A percentile compares a stretch with the other conserved stretches of the same genome.
Conservation (phyloP, 768 basidiomycete species). For the Dictyophora rubrovolvata region DNA sequence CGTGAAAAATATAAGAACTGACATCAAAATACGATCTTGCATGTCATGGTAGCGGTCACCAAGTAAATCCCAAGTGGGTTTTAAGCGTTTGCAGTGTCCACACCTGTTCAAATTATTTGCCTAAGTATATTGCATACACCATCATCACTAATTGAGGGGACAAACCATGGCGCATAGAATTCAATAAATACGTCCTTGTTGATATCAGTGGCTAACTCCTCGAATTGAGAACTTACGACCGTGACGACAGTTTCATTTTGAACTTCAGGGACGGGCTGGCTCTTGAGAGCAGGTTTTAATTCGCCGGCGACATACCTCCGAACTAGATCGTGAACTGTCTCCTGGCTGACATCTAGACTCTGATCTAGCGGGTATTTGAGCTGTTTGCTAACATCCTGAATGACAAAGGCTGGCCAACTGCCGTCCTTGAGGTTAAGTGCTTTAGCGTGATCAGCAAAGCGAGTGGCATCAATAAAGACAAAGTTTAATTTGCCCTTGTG, state of each 20-base stretch:
- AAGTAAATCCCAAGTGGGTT: constrained; percentile 86
- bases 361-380: constrained; percentile 87
- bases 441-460: constrained; percentile 93
- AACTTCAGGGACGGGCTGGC: constrained; percentile 69
- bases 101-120: constrained; percentile 40
- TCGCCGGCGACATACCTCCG: constrained; percentile 59
- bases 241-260: constrained; percentile 78
- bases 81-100: constrained; percentile 94
- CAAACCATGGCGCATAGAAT: constrained; percentile 94
- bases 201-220: constrained; percentile 76
- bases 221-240: constrained; percentile 84
- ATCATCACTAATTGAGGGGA: constrained; percentile 13
- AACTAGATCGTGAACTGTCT: constrained; percentile 49
- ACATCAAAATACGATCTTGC: constrained; percentile 76
- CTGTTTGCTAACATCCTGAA: constrained; percentile 77
- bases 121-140: background rate
- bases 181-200: constrained; percentile 92
- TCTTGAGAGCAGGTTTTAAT: constrained; percentile 80
- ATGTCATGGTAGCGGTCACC: constrained; percentile 72
- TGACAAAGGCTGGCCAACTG: constrained; percentile 90
- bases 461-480: constrained; percentile 94
- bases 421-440: constrained; percentile 78
- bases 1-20: constrained; percentile 16
- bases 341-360: constrained; percentile 45
- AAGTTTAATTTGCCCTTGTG: constrained; percentile 89